Evolutionary conservation across 805 yeast species (phyloP).

Genomic region (Cyberlindnera japonica): DNA sequence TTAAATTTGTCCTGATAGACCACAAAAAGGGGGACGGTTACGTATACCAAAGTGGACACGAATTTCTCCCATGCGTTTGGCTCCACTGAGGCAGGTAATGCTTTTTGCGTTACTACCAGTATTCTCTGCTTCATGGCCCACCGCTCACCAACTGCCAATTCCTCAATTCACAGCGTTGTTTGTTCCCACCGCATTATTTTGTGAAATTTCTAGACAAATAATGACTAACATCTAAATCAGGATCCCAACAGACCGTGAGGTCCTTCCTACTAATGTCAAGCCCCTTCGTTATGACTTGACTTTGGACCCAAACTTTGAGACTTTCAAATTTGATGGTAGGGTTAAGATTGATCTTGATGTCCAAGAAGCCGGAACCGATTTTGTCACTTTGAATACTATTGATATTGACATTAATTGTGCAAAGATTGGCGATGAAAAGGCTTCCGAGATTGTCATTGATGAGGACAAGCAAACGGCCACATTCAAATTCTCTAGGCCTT

Average conservation of each 20-base stretch:
- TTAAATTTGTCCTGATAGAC: too few relatives aligned
- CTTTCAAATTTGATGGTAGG: constrained; percentile 56
- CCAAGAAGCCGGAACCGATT: constrained; percentile 39
- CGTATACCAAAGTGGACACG: too few relatives aligned
- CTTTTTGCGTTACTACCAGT: too few relatives aligned
- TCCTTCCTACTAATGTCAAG: constrained; percentile 58
- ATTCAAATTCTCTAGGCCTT: constrained; percentile 49
- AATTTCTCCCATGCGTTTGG: too few relatives aligned
- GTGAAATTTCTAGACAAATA: background rate
- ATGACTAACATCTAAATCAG: constrained; percentile 18
- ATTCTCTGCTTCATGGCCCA: too few relatives aligned
- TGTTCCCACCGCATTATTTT: background rate
- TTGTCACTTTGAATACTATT: constrained; percentile 53
- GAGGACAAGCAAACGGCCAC: constrained; percentile 61
- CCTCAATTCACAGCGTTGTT: background rate
- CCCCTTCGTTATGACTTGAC: constrained; percentile 74
- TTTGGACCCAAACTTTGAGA: constrained; percentile 56
- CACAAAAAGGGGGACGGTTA: too few relatives aligned
- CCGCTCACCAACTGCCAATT: too few relatives aligned
- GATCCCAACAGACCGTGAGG: constrained; percentile 34
- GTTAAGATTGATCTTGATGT: constrained; percentile 53
- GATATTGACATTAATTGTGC: constrained; percentile 63
- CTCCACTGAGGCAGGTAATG: too few relatives aligned
- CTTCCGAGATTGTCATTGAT: constrained; percentile 37
- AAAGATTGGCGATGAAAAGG: constrained; percentile 32